Percentiles rank a stretch among this genome's conserved stretches.
These are phyloP conservation scores for Eleusine indica DNA, from an alignment of 176 grass and related monocot genomes.

Conservation along the genomic window DNA sequence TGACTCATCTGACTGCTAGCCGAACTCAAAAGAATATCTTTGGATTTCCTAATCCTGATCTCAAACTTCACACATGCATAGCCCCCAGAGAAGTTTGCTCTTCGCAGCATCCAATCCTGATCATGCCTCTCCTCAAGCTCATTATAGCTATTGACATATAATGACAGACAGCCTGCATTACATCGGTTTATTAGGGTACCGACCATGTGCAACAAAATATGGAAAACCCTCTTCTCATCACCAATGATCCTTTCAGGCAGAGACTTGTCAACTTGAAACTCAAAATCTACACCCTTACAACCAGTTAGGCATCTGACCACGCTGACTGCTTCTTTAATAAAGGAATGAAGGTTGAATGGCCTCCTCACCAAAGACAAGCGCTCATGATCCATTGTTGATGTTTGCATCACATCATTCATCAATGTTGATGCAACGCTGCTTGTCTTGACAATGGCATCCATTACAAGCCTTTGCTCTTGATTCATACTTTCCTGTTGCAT, in stretches of 20 bases:
- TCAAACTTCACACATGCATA: conserved; percentile 86
- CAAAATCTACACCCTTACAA: conserved; percentile 66
- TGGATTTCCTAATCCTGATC: conserved; percentile 55
- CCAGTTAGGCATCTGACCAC: conserved; percentile 83
- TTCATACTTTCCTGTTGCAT: conserved; percentile 84
- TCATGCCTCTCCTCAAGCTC: conserved; percentile 62
- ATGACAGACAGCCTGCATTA: conserved; percentile 50
- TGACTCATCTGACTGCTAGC: conserved; percentile 33
- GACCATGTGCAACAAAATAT: conserved; percentile 86
- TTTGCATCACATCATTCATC: conserved; percentile 87
- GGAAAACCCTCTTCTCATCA: conserved; percentile 94
- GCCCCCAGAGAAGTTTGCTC: conserved; percentile 67
- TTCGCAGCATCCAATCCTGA: conserved; percentile 74
- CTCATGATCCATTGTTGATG: conserved; percentile 61
- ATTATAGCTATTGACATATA: conserved; percentile 64
- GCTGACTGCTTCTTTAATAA: conserved; percentile 78
- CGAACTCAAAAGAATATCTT: conserved; percentile 29
- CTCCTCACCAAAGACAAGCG: conserved; percentile 70
- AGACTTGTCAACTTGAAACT: conserved; percentile 63
- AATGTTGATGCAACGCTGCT: conserved; percentile 77
- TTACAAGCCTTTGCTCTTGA: conserved; percentile 81
- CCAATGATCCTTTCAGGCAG: conserved; percentile 74
- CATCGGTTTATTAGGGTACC: conserved; percentile 64
- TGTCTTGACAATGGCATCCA: conserved; percentile 77
- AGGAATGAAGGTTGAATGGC: conserved; percentile 70